phyloP scores from a whole-genome alignment of 202 grass and related monocot genomes.

The Panicum virgatum region DNA sequence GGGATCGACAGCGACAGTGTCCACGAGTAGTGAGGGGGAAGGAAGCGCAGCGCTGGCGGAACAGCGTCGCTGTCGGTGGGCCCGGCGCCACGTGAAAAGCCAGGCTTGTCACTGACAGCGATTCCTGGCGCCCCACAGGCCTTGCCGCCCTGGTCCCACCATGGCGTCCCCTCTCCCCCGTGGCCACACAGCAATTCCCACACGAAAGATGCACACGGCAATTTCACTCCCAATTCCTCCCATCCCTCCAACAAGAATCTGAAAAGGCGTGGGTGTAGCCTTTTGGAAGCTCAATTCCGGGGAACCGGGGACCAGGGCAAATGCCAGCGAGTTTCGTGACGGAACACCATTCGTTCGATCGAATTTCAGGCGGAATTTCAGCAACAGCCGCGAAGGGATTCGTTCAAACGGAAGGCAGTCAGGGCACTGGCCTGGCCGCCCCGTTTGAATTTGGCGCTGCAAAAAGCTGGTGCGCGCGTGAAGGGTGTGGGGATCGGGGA shows the following conservation, averaged over 20 bases:
- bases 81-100: slow-evolving; percentile 45
- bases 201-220: background rate
- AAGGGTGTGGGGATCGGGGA: too few relatives aligned
- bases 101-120: slow-evolving; percentile 33
- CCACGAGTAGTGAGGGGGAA: slow-evolving; percentile 18
- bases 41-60: slow-evolving; percentile 9
- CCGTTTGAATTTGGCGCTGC: too few relatives aligned
- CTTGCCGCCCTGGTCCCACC: background rate
- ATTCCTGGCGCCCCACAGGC: slow-evolving; percentile 23
- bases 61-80: slow-evolving; percentile 45
- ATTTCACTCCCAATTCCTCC: background rate
- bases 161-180: background rate
- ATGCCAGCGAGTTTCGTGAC: background rate
- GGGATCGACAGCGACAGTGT: slow-evolving; percentile 17
- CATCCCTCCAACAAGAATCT: background rate
- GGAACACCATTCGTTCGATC: background rate
- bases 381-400: background rate
- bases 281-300: background rate
- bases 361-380: too few relatives aligned
- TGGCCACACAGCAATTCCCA: background rate
- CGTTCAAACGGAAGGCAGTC: too few relatives aligned
- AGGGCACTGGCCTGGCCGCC: too few relatives aligned
- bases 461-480: too few relatives aligned
- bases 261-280: background rate
- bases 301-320: too few relatives aligned